A percentile compares a stretch with the other conserved stretches of the same genome.
phyloP scores from a whole-genome alignment of 805 yeast species.

The Metschnikowia peoriensis region DNA sequence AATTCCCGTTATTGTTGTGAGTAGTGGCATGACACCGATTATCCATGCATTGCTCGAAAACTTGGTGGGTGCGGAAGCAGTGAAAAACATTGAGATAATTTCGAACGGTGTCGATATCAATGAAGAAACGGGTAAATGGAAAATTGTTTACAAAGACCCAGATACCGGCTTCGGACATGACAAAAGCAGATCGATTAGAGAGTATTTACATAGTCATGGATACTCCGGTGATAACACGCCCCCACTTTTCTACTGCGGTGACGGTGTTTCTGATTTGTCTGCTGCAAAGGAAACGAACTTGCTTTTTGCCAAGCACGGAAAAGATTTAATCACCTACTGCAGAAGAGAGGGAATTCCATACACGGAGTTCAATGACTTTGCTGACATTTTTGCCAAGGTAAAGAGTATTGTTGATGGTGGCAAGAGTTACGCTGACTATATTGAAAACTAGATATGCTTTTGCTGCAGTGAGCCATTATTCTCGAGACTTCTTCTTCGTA shows the following conservation, averaged over 20 bases:
- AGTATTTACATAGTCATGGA: constrained; percentile 34
- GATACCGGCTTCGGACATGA: constrained; percentile 93
- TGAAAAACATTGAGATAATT: constrained; percentile 70
- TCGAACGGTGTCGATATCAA: constrained; percentile 69
- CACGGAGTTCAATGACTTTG: constrained; percentile 74
- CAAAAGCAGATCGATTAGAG: constrained; percentile 76
- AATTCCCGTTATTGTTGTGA: constrained; percentile 83
- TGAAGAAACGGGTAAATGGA: constrained; percentile 65
- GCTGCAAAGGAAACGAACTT: constrained; percentile 96
- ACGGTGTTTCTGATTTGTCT: constrained; percentile 91
- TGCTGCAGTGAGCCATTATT: not conserved
- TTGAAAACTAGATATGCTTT: constrained; percentile 14
- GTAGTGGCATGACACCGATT: constrained; percentile 92
- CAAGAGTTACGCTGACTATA: constrained; percentile 16
- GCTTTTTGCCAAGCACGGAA: constrained; percentile 89
- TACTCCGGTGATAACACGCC: constrained; percentile 43
- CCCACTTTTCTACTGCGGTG: constrained; percentile 88
- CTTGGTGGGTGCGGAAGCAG: constrained; percentile 75
- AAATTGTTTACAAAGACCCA: constrained; percentile 75
- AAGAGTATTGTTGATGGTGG: constrained; percentile 46
- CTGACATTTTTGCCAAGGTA: constrained; percentile 67
- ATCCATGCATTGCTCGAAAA: constrained; percentile 72
- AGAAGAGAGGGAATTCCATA: constrained; percentile 76
- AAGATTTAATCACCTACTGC: constrained; percentile 86
- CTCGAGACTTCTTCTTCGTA: not conserved